Percentiles rank a stretch among this genome's conserved stretches.
Conservation (phyloP, 495 filamentous ascomycete genomes). For the Podospora conica region DNA sequence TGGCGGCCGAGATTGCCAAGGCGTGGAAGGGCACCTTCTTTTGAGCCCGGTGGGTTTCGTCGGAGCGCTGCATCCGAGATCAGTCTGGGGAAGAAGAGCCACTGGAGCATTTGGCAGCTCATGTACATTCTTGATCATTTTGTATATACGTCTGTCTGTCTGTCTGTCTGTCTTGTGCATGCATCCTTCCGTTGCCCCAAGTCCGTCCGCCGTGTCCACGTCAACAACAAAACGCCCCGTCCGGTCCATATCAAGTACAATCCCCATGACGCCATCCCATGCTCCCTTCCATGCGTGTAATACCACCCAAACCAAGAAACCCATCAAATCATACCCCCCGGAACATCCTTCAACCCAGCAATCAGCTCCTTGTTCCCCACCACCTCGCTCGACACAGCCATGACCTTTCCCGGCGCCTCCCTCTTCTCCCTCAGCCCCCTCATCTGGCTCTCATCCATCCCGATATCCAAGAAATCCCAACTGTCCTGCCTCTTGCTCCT, state of each 20-base stretch:
- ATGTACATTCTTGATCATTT: background rate
- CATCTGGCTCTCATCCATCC: constrained; percentile 4
- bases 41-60: background rate
- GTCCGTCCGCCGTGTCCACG: background rate
- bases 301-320: background rate
- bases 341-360: background rate
- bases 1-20: background rate
- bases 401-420: background rate
- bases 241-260: background rate
- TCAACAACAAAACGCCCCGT: background rate
- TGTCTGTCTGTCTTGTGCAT: background rate
- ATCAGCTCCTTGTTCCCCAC: background rate
- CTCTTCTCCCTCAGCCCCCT: background rate
- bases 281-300: background rate
- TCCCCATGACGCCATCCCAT: background rate
- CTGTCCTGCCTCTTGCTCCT: constrained; percentile 2
- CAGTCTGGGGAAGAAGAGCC: too few relatives aligned
- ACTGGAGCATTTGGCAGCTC: background rate
- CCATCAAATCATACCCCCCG: background rate
- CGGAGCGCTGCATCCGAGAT: too few relatives aligned
- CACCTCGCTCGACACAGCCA: background rate
- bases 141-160: background rate
- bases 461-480: constrained; percentile 21
- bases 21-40: constrained; percentile 7
- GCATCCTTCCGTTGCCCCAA: background rate